Conservation (phyloP, 1,284 basidiomycete genomes). For the Pisolithus thermaeus region DNA sequence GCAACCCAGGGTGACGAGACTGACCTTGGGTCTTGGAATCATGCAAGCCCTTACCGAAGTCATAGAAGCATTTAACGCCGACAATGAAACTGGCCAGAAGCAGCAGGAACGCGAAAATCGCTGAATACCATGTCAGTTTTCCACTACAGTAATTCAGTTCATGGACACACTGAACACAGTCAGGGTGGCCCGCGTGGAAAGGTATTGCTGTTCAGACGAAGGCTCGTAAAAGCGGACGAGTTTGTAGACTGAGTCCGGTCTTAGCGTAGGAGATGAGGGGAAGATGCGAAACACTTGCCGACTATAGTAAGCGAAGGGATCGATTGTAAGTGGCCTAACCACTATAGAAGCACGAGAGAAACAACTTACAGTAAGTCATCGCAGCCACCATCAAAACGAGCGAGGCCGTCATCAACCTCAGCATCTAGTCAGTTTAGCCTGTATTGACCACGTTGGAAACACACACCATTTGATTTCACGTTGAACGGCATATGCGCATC, state of each 20-base stretch:
- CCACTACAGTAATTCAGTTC: background rate
- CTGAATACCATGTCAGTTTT: conserved; percentile 31
- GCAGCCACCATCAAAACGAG: conserved; percentile 71
- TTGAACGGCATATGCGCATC: conserved; percentile 65
- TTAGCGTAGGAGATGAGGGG: background rate
- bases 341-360: conserved; percentile 6
- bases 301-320: conserved; percentile 32
- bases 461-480: conserved; percentile 72
- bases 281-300: conserved; percentile 11
- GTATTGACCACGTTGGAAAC: background rate
- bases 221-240: conserved; percentile 73
- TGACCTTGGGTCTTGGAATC: conserved; percentile 69
- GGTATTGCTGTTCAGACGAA: conserved; percentile 46
- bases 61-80: conserved; percentile 70
- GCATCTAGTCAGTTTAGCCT: background rate
- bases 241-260: conserved; percentile 59
- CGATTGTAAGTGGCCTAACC: background rate
- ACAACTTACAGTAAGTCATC: conserved; percentile 59
- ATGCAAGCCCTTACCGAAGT: conserved; percentile 71
- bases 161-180: conserved; percentile 68
- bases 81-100: conserved; percentile 66
- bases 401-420: conserved; percentile 64
- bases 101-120: conserved; percentile 67
- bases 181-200: conserved; percentile 67
- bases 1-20: conserved; percentile 31